Base-by-base conservation (phyloP, 1,139 yeast species). In the Diutina scorzettiae region DNA sequence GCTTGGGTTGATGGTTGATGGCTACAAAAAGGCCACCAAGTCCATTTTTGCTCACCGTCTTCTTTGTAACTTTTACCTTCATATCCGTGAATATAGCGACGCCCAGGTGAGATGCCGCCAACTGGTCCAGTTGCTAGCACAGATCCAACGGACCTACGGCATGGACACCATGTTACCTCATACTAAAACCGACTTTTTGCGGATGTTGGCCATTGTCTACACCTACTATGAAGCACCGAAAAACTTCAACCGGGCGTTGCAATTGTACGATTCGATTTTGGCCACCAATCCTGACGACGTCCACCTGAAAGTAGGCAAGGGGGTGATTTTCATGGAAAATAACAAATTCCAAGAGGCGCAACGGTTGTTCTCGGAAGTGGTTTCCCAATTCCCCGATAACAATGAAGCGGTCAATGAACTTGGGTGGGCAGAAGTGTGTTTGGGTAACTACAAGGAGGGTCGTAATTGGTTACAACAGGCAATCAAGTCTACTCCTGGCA, bases 151-250 rank as follows among this genome's bases (percentile, higher is more conserved):
- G 42, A 58, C 63, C 12, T 60, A 73, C 2, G 78, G 80, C 0
- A 59, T 69, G 6, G 56, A 61, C 18, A 12, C 23, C n/a, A 19
- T 34, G 18, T 65, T 83, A 41, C 54, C 56, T 1, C 63, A 77
- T 47, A 67, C 87, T 1, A 74, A 71, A 48, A 71, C 70, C 44
- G 82, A 79, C 44, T 62, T 85, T 21, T 65, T 81, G 20, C 71
- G 87, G 41, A 68, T 76, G 16, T 65, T 85, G 43, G 97, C 94
- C 0, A 73, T 80, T 2, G 73, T 83, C 0, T 84, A 86, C 53
- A 85, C 95, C 0, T 81, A 83, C 53, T 73, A 79, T 54, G 95
- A 89, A 55, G 84, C 96, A 0, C 98, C 97, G 5, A 86, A 86
- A 57, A 83, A 89, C 57, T 86, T 77, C 53, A 68, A 73, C 8